A percentile compares a stretch with the other conserved stretches of the same genome.
These are phyloP conservation scores for Pseudogymnoascus sp. DNA, from an alignment of 2,329 filamentous ascomycete genomes.

Conservation along the genomic window DNA sequence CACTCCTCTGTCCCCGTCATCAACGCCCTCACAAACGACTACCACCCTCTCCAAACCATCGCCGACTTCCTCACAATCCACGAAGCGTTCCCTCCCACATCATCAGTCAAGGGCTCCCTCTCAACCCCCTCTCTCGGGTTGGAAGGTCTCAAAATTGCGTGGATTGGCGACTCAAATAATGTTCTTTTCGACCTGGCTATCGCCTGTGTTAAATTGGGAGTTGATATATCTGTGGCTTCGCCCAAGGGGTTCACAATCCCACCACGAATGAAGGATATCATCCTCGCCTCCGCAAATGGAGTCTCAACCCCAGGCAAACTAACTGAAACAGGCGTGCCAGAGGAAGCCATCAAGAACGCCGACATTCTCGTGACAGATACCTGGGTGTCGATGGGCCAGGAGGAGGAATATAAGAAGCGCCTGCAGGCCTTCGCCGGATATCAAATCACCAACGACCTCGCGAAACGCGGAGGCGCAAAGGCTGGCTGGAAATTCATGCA, in stretches of 20 bases:
- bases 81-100: slow-evolving; percentile 58
- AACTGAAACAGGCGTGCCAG: slow-evolving; percentile 68
- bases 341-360: slow-evolving; percentile 75
- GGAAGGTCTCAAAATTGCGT: slow-evolving; percentile 82
- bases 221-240: slow-evolving; percentile 80
- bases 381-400: slow-evolving; percentile 98
- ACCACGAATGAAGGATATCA: slow-evolving; percentile 62
- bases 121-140: slow-evolving; percentile 49
- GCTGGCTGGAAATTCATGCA: slow-evolving; percentile 97
- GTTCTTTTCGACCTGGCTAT: slow-evolving; percentile 91
- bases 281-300: slow-evolving; percentile 53
- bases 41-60: slow-evolving; percentile 89
- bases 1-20: slow-evolving; percentile 74
- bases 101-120: slow-evolving; percentile 21
- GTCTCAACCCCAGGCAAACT: slow-evolving; percentile 57
- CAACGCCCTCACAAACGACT: slow-evolving; percentile 82
- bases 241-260: slow-evolving; percentile 81
- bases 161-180: slow-evolving; percentile 96
- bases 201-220: slow-evolving; percentile 76
- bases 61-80: slow-evolving; percentile 89
- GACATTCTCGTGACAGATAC: slow-evolving; percentile 94
- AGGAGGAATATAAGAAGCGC: slow-evolving; percentile 70
- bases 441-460: slow-evolving; percentile 83
- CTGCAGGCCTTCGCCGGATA: slow-evolving; percentile 80
- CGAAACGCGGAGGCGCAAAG: slow-evolving; percentile 77